A percentile compares a stretch with the other conserved stretches of the same genome.
These are phyloP conservation scores for Daedaleopsis sinensis DNA, from an alignment of 768 basidiomycete genomes.

Conservation along the genomic window DNA sequence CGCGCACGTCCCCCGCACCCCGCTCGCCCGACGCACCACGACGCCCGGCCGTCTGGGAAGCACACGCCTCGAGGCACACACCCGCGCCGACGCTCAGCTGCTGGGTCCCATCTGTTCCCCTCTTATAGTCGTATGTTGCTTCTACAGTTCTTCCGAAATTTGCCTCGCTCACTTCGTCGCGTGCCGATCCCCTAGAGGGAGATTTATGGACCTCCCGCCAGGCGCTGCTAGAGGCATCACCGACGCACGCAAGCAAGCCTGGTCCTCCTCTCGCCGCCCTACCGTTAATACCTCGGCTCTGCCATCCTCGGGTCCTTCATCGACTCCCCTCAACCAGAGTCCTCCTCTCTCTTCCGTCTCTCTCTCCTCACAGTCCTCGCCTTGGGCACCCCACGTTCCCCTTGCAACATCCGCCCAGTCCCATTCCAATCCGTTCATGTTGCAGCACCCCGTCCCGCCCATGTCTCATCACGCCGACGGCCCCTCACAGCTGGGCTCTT, in stretches of 20 bases:
- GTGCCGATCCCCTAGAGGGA: conserved; percentile 12
- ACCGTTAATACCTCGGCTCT: conserved; percentile 38
- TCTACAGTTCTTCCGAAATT: conserved; percentile 7
- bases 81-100: conserved; percentile 7
- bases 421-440: conserved; percentile 25
- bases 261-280: conserved; percentile 37
- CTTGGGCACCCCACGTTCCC: conserved; percentile 35
- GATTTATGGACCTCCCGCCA: conserved; percentile 38
- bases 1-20: background rate
- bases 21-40: conserved; percentile 3
- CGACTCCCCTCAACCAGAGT: conserved; percentile 35
- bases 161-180: conserved; percentile 4
- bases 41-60: background rate
- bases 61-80: conserved; percentile 14
- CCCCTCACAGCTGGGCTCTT: conserved; percentile 26
- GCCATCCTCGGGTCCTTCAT: conserved; percentile 30
- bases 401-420: conserved; percentile 23
- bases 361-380: conserved; percentile 35
- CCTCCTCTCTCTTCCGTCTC: conserved; percentile 39
- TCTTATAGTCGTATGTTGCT: conserved; percentile 19
- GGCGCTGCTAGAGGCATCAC: conserved; percentile 35
- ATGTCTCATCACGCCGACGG: conserved; percentile 23
- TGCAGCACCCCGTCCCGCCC: conserved; percentile 25
- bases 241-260: conserved; percentile 29
- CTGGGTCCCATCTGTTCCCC: background rate